Base-by-base conservation (phyloP, 768 basidiomycete species). In the Phylloporus sp. region DNA sequence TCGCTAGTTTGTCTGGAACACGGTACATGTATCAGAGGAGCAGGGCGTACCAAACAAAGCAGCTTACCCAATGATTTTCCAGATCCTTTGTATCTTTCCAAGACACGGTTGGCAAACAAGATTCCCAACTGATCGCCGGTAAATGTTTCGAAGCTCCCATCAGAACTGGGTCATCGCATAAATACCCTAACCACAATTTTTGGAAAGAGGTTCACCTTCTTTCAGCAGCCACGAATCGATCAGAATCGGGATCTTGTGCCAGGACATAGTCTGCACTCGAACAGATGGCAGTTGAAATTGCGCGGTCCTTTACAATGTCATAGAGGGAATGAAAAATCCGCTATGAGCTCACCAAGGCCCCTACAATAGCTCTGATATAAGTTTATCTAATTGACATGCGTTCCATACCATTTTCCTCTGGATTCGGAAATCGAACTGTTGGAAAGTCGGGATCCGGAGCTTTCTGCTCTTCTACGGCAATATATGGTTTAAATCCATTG, bases 231-330 rank as follows among this genome's bases (percentile, higher is more conserved):
- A 81, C 74, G 60, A 93, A 92, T 28, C 87, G 71, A 66, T 93
- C 91, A 5, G 86, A 79, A 58, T 94, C 91, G 0, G 91, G 92
- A 65, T 93, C 92, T 62, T 94, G 90, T 3, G 92, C 90, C 15
- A 94, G 69, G 2, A 94, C 81, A 59, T 90, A 83, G 20, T 64
- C 61, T 5, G 78, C 80, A 0, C 71, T 73, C 15, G 70, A 66
- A 3, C 55, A 49, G 23, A 80, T 69, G 3, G 89, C 91, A 0
- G 79, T 81, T 8, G 63, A 55, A 40, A 92, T 66, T 2, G 90
- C 90, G 5, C 84, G 71, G 56, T 90, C 79, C 90, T 91, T 52
- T n/a, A 44, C 31, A 37, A 18, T 23, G 32, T 52, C 31, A 49
- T 24, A 20, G 11, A 32, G 18, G 24, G 22, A 21, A 48, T 17